phyloP scores from a whole-genome alignment of 805 yeast genomes.

The Blastobotrys parvus region DNA sequence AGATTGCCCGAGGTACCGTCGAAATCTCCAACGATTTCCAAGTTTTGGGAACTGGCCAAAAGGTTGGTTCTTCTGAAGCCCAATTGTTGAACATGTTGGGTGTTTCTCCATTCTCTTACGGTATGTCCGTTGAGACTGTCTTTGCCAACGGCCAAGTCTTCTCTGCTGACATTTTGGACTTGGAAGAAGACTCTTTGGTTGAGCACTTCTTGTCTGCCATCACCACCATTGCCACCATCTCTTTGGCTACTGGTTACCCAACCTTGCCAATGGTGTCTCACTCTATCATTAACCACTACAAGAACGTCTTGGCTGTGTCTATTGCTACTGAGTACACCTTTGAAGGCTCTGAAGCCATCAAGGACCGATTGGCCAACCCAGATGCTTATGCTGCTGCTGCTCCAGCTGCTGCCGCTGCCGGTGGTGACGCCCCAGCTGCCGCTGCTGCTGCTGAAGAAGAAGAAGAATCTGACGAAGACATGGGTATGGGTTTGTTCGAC shows the following conservation, averaged over 20 bases:
- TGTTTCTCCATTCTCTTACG: slow-evolving; percentile 99
- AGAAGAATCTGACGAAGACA: slow-evolving; percentile 54
- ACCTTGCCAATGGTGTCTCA: slow-evolving; percentile 99
- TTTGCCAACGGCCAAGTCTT: slow-evolving; percentile 98
- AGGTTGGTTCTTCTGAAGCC: slow-evolving; percentile 99
- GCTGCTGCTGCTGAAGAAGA: slow-evolving; percentile 67
- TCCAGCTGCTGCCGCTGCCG: slow-evolving; percentile 86
- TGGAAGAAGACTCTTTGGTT: slow-evolving; percentile 94
- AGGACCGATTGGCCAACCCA: slow-evolving; percentile 99
- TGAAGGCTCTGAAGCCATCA: slow-evolving; percentile 98
- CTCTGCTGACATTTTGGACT: slow-evolving; percentile 95
- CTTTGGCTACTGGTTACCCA: slow-evolving; percentile 98
- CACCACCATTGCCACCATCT: slow-evolving; percentile 87
- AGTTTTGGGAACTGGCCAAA: slow-evolving; percentile 78
- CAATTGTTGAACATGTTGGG: slow-evolving; percentile 96
- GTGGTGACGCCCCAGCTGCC: slow-evolving; percentile 49
- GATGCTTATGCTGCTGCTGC: slow-evolving; percentile 99
- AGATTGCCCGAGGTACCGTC: slow-evolving; percentile 99
- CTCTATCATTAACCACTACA: slow-evolving; percentile 98
- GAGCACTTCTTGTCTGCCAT: slow-evolving; percentile 88
- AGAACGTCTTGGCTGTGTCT: slow-evolving; percentile 95
- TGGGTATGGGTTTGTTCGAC: slow-evolving; percentile 95
- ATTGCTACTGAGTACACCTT: slow-evolving; percentile 98
- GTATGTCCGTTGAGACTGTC: slow-evolving; percentile 94
- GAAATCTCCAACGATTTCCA: slow-evolving; percentile 96